These are phyloP conservation scores for Calonectria hongkongensis DNA, from an alignment of 2,329 filamentous ascomycete genomes.

Conservation along the genomic window DNA sequence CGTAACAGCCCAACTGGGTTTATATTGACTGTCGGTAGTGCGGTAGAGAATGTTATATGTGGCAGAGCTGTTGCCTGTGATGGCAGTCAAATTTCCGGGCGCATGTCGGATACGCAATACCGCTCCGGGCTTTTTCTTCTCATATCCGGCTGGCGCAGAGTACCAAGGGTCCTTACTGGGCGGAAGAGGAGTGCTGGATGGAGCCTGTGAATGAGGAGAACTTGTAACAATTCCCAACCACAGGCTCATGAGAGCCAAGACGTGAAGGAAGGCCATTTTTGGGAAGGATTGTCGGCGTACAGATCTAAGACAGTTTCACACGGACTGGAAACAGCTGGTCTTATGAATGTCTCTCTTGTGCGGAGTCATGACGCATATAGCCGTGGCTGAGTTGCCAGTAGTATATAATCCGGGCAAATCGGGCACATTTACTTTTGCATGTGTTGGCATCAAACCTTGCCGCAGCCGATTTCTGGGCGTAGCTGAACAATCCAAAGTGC, in stretches of 20 bases:
- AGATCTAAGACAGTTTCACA: not conserved
- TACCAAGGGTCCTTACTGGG: conserved; percentile 54
- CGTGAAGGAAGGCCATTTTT: conserved; percentile 43
- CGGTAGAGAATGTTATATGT: conserved; percentile 52
- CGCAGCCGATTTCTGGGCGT: not conserved
- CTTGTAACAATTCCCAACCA: conserved; percentile 41
- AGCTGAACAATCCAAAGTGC: not conserved
- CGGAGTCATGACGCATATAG: conserved; percentile 7
- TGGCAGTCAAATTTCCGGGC: conserved; percentile 49
- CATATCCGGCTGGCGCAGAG: conserved; percentile 46
- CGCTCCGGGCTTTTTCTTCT: conserved; percentile 46
- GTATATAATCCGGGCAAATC: too few species aligned
- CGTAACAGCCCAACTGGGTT: conserved; percentile 50
- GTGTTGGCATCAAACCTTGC: not conserved
- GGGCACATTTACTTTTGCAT: not conserved
- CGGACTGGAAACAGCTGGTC: not conserved
- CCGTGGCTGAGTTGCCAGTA: conserved; percentile 4
- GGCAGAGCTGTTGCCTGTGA: conserved; percentile 46
- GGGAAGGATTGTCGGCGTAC: not conserved
- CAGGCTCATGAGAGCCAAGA: conserved; percentile 42
- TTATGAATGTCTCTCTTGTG: not conserved
- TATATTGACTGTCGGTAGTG: conserved; percentile 52
- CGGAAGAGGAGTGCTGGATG: conserved; percentile 37
- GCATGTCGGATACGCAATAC: conserved; percentile 51
- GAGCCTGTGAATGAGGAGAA: conserved; percentile 33